Conservation (phyloP, 371 early-diverging fungal genomes). For the Mortierella polycephala region DNA sequence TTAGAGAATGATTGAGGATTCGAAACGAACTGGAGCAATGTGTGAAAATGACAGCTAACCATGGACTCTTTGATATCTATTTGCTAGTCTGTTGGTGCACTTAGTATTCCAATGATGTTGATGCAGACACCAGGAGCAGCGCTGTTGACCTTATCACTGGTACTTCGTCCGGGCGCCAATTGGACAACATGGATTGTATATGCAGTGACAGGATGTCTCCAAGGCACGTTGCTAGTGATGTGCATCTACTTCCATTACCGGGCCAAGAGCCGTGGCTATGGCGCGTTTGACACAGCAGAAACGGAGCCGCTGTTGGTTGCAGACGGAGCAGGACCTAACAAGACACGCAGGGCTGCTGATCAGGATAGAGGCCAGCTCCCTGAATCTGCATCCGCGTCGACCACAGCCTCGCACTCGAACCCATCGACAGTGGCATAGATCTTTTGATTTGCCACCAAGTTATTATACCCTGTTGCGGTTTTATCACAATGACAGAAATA, state of each 20-base stretch:
- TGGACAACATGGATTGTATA: constrained; percentile 95
- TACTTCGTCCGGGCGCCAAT: constrained; percentile 84
- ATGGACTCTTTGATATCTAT: not conserved
- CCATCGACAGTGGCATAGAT: not conserved
- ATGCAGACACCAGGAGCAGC: constrained; percentile 87
- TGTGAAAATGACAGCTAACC: too few relatives aligned
- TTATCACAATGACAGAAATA: not conserved
- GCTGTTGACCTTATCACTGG: constrained; percentile 84
- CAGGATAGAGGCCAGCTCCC: not conserved
- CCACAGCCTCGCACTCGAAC: not conserved
- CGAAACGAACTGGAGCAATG: too few relatives aligned
- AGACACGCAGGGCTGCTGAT: not conserved
- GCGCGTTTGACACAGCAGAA: constrained; percentile 56
- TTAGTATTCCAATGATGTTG: constrained; percentile 93
- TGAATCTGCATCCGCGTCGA: not conserved
- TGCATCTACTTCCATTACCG: constrained; percentile 74
- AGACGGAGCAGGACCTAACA: not conserved
- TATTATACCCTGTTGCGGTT: too few relatives aligned
- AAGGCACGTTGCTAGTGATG: constrained; percentile 80
- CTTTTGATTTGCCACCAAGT: not conserved
- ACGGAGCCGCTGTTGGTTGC: constrained; percentile 13
- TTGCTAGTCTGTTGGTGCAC: constrained; percentile 77
- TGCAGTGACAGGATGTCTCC: constrained; percentile 82
- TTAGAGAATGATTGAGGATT: too few relatives aligned
- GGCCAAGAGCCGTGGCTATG: constrained; percentile 59